These are phyloP conservation scores for Maudiozyma turicensis DNA, from an alignment of 805 yeast species.

Conservation along the genomic window DNA sequence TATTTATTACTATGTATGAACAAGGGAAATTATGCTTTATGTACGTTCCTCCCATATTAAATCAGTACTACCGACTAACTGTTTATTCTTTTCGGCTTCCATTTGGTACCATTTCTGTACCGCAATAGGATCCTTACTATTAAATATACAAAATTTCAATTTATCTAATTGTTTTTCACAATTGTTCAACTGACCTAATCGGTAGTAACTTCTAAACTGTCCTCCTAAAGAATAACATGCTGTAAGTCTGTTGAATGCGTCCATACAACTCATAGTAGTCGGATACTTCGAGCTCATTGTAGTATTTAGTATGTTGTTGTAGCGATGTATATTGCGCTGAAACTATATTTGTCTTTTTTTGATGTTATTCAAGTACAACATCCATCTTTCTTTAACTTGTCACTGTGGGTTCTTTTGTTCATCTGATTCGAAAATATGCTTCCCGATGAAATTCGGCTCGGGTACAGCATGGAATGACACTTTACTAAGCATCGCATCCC, in stretches of 20 bases:
- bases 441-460: too few species aligned
- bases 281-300: constrained; percentile 14
- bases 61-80: constrained; percentile 66
- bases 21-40: neutral
- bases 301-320: too few species aligned
- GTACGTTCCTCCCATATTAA: constrained; percentile 77
- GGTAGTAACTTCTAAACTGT: constrained; percentile 70
- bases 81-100: constrained; percentile 45
- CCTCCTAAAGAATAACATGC: constrained; percentile 89
- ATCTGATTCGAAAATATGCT: too few species aligned
- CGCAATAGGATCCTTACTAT: constrained; percentile 44
- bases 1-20: neutral
- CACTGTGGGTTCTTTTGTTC: too few species aligned
- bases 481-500: too few species aligned
- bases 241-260: constrained; percentile 79
- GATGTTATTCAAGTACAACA: too few species aligned
- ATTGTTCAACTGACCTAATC: constrained; percentile 68
- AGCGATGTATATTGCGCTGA: too few species aligned
- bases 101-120: constrained; percentile 67
- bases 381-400: too few species aligned
- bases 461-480: too few species aligned
- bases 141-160: constrained; percentile 68
- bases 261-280: constrained; percentile 58
- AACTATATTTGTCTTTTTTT: too few species aligned
- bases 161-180: constrained; percentile 66